Evolutionary conservation across 1,284 basidiomycete species (phyloP), one percentile per base, ranked within the genome.

Genomic region (Inonotus obliquus): DNA sequence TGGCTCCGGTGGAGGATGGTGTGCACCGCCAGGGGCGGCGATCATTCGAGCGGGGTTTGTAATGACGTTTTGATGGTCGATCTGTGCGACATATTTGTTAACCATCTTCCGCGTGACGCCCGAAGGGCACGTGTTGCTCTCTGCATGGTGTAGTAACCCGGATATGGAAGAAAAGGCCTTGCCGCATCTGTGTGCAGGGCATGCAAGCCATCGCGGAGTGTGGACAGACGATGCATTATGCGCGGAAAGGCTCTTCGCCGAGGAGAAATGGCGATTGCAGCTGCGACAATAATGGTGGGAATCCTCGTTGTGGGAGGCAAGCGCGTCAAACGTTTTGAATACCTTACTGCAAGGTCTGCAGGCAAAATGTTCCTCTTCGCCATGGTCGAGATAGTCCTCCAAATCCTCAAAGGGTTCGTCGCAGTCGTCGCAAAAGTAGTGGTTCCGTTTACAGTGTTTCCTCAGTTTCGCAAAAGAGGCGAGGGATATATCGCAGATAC

Each of bases 261-360:
- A 64, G 25, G 63, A 65, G 69, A 85, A 86, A 13, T 73, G 60
- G 11, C 75, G 73, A 25, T 70, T 67, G 69, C 84, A 86, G 0
- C 67, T 25, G 2, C 19, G 54, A 60, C 85, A 87, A 65, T 81
- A 84, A 56, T 69, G 59, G 59, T 86, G 84, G 21, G 67, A 72
- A 67, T 81, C 77, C 9, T 77, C 71, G 60, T 77, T 75, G 66
- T 86, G 84, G 62, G 81, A 75, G 19, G 75, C 67, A 29, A 82
- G 68, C 1, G 76, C 79, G 4, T 51, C 1, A 0, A 69, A 71
- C 35, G 67, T 75, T 41, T 64, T 60, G 69, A 82, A 83, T 35
- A 70, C 48, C 62, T 63, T 27, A 10, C 6, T 38, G 29, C 54
- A 63, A 2, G 35, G 10, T 1, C 7, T 14, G n/a, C 57, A 63